These are phyloP conservation scores for Apiotrichum brassicae DNA, from an alignment of 1,284 basidiomycete species.

Conservation along the genomic window DNA sequence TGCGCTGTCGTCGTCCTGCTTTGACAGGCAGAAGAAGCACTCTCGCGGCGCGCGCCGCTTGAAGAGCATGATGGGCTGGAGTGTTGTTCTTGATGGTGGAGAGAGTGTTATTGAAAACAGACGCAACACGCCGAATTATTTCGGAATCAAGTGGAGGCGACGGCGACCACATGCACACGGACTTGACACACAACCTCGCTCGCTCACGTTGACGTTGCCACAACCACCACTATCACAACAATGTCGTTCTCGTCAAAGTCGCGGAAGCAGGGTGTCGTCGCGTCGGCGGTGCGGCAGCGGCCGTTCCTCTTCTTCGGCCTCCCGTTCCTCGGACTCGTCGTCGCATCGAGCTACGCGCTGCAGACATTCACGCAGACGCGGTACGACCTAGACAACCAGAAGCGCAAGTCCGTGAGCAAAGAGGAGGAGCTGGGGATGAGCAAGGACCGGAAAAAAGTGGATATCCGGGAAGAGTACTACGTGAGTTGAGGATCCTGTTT, in stretches of 20 bases:
- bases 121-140: too few relatives aligned
- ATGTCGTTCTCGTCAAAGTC: constrained; percentile 55
- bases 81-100: not conserved
- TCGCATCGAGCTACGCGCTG: constrained; percentile 79
- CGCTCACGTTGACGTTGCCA: too few relatives aligned
- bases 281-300: constrained; percentile 36
- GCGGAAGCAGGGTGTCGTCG: constrained; percentile 45
- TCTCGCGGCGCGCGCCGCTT: constrained; percentile 19
- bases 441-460: constrained; percentile 74
- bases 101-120: too few relatives aligned
- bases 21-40: constrained; percentile 43
- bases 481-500: constrained; percentile 52
- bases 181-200: too few relatives aligned
- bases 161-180: too few relatives aligned
- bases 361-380: constrained; percentile 79
- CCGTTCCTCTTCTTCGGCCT: constrained; percentile 65
- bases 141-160: too few relatives aligned
- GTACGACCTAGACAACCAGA: constrained; percentile 80
- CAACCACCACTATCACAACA: not conserved
- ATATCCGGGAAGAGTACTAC: constrained; percentile 92
- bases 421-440: constrained; percentile 79
- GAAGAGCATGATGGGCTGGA: constrained; percentile 8
- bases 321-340: constrained; percentile 79
- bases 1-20: not conserved
- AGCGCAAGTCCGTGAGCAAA: constrained; percentile 66